These are phyloP conservation scores for Aureobasidium musti DNA, from an alignment of 2,329 filamentous ascomycete species.

Conservation along the genomic window DNA sequence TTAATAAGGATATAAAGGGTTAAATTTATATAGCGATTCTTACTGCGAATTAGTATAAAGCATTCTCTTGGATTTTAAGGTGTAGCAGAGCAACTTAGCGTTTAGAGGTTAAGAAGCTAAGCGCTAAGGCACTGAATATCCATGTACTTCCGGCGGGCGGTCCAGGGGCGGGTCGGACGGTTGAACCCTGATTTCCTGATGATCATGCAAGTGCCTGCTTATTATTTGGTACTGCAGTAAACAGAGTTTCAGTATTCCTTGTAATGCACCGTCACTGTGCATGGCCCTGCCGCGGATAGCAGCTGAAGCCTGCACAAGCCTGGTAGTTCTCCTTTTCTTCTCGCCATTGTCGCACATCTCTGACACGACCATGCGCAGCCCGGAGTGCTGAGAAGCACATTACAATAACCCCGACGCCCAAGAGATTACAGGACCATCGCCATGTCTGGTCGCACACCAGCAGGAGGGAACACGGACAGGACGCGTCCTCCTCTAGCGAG, in stretches of 20 bases:
- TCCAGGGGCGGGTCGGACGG: slow-evolving; percentile 20
- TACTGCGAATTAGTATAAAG: too few species aligned
- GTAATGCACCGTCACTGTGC: slow-evolving; percentile 19
- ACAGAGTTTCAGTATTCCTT: slow-evolving; percentile 11
- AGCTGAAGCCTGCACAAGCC: slow-evolving; percentile 21
- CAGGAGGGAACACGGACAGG: slow-evolving; percentile 14
- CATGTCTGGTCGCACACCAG: slow-evolving; percentile 22
- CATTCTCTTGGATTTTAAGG: too few species aligned
- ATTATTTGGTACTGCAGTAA: neutral
- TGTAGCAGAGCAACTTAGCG: too few species aligned
- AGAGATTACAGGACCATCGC: slow-evolving; percentile 12
- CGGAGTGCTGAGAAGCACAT: slow-evolving; percentile 17
- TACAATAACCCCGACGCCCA: slow-evolving; percentile 1
- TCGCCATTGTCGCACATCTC: neutral
- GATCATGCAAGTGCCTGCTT: slow-evolving; percentile 12
- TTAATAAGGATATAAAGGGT: too few species aligned
- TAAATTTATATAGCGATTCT: too few species aligned
- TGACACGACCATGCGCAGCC: slow-evolving; percentile 13
- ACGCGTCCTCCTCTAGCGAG: slow-evolving; percentile 16
- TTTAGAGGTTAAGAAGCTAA: too few species aligned
- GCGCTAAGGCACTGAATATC: too few species aligned
- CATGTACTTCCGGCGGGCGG: too few species aligned
- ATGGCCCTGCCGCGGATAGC: slow-evolving; percentile 13
- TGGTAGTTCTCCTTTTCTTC: neutral
- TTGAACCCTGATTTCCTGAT: slow-evolving; percentile 20